Evolutionary conservation across 2,329 filamentous ascomycete genomes (phyloP).

Genomic region (Trichoderma guizhouense): DNA sequence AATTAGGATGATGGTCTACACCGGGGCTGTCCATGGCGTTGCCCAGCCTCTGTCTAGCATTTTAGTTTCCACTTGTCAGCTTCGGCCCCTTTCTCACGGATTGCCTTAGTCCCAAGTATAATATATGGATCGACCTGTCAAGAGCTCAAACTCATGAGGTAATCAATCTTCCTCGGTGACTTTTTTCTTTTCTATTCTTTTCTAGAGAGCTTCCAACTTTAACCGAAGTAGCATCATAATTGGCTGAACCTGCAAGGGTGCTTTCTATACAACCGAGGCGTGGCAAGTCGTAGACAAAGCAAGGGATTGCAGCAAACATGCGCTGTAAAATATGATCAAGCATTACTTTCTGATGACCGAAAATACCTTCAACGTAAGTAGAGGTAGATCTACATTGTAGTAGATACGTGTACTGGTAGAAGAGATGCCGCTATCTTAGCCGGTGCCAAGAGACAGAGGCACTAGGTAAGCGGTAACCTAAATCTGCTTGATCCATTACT

Average conservation of each 20-base stretch:
- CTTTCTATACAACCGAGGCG: accelerated
- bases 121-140: not conserved
- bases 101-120: not conserved
- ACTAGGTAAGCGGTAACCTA: no score
- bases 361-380: not conserved
- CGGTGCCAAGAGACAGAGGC: not conserved
- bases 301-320: not conserved
- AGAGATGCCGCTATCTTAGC: not conserved
- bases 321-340: not conserved
- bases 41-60: not conserved
- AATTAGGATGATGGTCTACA: not conserved
- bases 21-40: accelerated
- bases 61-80: not conserved
- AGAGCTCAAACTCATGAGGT: not conserved
- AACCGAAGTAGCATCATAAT: not conserved
- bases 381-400: not conserved
- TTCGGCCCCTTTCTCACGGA: not conserved
- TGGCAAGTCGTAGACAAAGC: not conserved
- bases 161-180: not conserved
- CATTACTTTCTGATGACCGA: not conserved
- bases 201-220: not conserved
- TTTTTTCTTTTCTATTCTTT: no score
- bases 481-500: not conserved
- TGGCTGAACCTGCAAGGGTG: not conserved
- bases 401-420: not conserved